Base-by-base conservation (phyloP, 129 eudicot species). In the Lactuca saligna region DNA sequence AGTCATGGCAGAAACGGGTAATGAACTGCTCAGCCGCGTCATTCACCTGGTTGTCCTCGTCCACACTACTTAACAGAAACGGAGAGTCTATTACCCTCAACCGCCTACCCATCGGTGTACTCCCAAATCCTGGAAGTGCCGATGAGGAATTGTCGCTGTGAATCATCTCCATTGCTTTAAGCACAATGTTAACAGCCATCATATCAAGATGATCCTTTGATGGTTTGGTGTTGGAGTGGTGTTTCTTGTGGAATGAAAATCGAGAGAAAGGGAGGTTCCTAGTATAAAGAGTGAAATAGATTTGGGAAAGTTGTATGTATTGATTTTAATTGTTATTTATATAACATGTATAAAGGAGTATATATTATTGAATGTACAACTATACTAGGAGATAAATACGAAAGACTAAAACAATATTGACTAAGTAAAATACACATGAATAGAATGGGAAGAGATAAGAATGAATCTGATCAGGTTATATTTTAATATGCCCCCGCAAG, bases 81-180 rank as follows among this genome's bases (percentile, higher is more conserved):
- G 85, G 82, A 50, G 79, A 81, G 71, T 81, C 82, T 2, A 75
- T 76, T 0, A 81, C 77, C 51, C 85, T 76, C n/a, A 70, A 62
- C 61, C 75, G 66, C 54, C 81, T 80, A 46, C 54, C 79, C 59
- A 58, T 14, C 2, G 80, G 83, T 48, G 66, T 78, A 51, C 50
- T 50, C 51, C 80, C 80, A 17, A 82, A 68, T 68, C 71, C 80
- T 2, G 71, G 75, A 3, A 66, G 65, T 25, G 6, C 54, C n/a
- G 79, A 79, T 2, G 83, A 72, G 2, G 75, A 49, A 11, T 35
- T 49, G 34, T 53, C 79, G 2, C 67, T 76, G 0, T 59, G 73
- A 61, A 81, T 33, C 72, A 77, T 68, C 61, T 77, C 79, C 63
- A 72, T 66, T 14, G 78, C 82, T n/a, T 75, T 65, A 56, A 58